Percentiles rank a stretch among this genome's conserved stretches.
Conservation (phyloP, 805 yeast genomes). For the Pichia sporocuriosa region DNA sequence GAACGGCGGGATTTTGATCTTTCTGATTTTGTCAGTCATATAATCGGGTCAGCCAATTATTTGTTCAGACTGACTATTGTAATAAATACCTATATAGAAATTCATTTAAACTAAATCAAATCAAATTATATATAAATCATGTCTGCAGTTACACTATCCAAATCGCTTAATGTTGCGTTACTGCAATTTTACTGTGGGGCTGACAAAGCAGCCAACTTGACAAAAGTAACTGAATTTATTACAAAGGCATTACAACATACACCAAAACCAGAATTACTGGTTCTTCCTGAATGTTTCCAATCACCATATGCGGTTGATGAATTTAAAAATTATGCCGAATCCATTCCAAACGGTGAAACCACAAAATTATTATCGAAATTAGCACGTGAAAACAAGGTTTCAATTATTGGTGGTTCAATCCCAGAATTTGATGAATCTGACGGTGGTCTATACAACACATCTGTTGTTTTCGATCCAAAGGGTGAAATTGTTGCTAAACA, state of each 20-base stretch:
- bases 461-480: constrained; percentile 58
- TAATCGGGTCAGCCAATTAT: too few relatives aligned
- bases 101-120: too few relatives aligned
- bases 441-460: constrained; percentile 61
- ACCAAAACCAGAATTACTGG: constrained; percentile 59
- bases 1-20: too few relatives aligned
- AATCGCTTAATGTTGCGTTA: constrained; percentile 70
- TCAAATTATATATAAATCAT: too few relatives aligned
- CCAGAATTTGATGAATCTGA: constrained; percentile 64
- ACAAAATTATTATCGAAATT: constrained; percentile 53
- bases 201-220: constrained; percentile 72
- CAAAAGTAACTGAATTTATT: constrained; percentile 58
- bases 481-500: constrained; percentile 84
- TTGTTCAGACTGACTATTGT: too few relatives aligned
- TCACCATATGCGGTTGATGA: constrained; percentile 88
- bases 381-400: constrained; percentile 59
- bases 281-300: constrained; percentile 94
- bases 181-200: constrained; percentile 78
- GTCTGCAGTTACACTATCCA: constrained; percentile 23
- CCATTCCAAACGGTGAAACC: constrained; percentile 69
- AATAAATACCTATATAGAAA: too few relatives aligned
- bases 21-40: too few relatives aligned
- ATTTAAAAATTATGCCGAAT: constrained; percentile 82
- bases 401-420: constrained; percentile 83
- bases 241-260: constrained; percentile 53